phyloP scores from a whole-genome alignment of 306 rosid genomes.

The Malus domestica region ASM211411v1 NC_041794.1:37149501-37150000 shows the following conservation, averaged over 20 bases:
- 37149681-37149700: neutral
- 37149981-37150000: neutral
- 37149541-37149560: no score
- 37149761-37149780: neutral
- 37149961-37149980: neutral
- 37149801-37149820: neutral
- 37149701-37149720: neutral
- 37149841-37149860: neutral
- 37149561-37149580: neutral
- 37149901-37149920: neutral
- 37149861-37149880: neutral
- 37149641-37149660: neutral
- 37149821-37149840: neutral
- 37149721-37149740: neutral
- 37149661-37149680: neutral
- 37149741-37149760: neutral
- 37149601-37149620: neutral
- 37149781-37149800: neutral
- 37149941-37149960: neutral
- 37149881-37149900: no score
- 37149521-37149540: no score
- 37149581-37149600: neutral
- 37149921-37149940: no score
- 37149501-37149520: neutral
- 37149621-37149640: neutral